phyloP scores from a whole-genome alignment of 2,329 filamentous ascomycete species.

The Magnaporthiopsis rhizophila region DNA sequence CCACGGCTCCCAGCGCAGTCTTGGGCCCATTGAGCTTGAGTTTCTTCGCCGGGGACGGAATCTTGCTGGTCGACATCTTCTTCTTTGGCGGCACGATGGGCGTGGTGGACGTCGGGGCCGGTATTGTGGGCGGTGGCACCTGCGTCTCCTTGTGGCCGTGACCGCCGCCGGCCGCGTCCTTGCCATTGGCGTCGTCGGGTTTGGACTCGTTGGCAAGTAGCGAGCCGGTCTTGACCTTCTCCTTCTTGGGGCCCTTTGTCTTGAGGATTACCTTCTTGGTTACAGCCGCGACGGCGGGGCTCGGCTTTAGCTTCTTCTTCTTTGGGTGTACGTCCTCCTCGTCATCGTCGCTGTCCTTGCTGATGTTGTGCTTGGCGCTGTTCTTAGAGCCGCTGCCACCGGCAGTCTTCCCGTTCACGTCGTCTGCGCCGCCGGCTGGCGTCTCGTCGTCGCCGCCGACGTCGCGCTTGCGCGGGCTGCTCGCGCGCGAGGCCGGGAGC shows the following conservation, averaged over 20 bases:
- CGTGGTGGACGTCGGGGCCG: constrained; percentile 20
- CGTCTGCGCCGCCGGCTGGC: constrained; percentile 44
- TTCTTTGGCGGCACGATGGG: constrained; percentile 35
- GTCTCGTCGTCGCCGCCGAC: constrained; percentile 32
- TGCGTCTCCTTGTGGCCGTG: constrained; percentile 12
- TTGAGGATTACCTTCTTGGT: constrained; percentile 51
- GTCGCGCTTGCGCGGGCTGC: constrained; percentile 50
- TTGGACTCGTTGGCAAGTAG: constrained; percentile 42
- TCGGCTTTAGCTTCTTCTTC: constrained; percentile 53
- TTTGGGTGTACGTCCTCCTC: constrained; percentile 37
- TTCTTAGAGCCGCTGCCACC: constrained; percentile 44
- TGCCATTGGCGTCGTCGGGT: constrained; percentile 19
- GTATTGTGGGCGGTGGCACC: constrained; percentile 17
- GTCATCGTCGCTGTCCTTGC: constrained; percentile 44
- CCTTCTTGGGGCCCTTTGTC: constrained; percentile 45
- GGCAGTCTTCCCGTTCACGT: constrained; percentile 39
- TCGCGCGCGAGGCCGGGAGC: constrained; percentile 42
- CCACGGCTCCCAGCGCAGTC: constrained; percentile 35
- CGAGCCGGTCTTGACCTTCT: constrained; percentile 44
- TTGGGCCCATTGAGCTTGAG: constrained; percentile 27
- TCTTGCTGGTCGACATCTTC: constrained; percentile 25
- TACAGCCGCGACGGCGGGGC: constrained; percentile 18
- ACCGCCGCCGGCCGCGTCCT: neutral
- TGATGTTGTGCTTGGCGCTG: constrained; percentile 48
- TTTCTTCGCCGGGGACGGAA: constrained; percentile 36